These are phyloP conservation scores for Paecilomyces niveus DNA, from an alignment of 2,329 filamentous ascomycete species.

Conservation along the genomic window DNA sequence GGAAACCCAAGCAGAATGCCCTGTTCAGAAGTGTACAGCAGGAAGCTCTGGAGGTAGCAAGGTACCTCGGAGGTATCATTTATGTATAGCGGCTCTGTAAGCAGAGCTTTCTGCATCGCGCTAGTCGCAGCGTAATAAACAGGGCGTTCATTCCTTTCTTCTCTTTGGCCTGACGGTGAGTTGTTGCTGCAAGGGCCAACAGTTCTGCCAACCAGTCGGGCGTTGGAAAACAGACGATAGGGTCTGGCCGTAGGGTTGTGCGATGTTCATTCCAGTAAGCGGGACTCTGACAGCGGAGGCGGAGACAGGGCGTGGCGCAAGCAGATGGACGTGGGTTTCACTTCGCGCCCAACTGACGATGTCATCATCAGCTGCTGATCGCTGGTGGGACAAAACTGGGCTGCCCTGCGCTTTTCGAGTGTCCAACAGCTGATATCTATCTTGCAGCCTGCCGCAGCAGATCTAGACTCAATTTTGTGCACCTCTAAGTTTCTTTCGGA, in stretches of 20 bases:
- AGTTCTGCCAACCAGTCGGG: background rate
- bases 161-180: background rate
- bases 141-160: background rate
- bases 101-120: background rate
- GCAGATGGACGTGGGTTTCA: background rate
- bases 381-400: background rate
- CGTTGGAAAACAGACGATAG: background rate
- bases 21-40: too few species aligned
- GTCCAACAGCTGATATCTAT: background rate
- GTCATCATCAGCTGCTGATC: background rate
- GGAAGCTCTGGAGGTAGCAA: too few species aligned
- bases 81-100: background rate
- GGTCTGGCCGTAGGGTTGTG: background rate
- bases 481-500: background rate
- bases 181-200: background rate
- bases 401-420: background rate
- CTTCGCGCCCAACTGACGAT: background rate
- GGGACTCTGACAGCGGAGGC: background rate
- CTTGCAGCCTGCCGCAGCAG: background rate
- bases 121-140: background rate
- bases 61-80: too few species aligned
- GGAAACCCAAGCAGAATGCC: too few species aligned
- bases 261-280: too few species aligned
- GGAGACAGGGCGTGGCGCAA: background rate
- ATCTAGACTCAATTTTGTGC: background rate